A percentile compares a stretch with the other conserved stretches of the same genome.
Conservation (phyloP, 1,284 basidiomycete genomes). For the Ganoderma boninense region DNA sequence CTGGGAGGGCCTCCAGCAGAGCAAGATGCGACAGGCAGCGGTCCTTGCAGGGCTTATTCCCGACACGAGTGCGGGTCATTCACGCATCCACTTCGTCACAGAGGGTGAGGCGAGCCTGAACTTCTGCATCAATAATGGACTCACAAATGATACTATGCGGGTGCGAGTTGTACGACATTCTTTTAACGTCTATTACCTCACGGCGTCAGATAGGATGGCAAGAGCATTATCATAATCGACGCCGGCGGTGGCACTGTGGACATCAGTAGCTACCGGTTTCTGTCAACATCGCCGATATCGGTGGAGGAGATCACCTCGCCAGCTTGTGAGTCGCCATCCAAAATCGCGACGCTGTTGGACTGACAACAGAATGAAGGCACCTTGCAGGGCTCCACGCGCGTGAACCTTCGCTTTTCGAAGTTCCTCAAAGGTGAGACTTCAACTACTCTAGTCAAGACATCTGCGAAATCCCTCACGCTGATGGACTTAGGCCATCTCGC, state of each 20-base stretch:
- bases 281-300: conserved; percentile 27
- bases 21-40: conserved; percentile 49
- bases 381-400: conserved; percentile 37
- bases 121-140: conserved; percentile 50
- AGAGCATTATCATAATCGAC: conserved; percentile 63
- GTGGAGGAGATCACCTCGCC: conserved; percentile 51
- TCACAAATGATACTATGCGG: conserved; percentile 43
- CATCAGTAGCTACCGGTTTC: conserved; percentile 55
- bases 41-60: conserved; percentile 44
- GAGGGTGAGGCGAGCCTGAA: conserved; percentile 61
- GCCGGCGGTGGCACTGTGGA: conserved; percentile 67
- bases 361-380: conserved; percentile 28
- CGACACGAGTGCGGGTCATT: conserved; percentile 37
- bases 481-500: conserved; percentile 43
- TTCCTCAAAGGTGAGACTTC: conserved; percentile 40
- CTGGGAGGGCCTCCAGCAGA: conserved; percentile 53
- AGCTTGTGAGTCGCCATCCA: conserved; percentile 45
- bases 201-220: conserved; percentile 39
- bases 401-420: conserved; percentile 40
- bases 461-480: no score
- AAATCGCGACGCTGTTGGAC: neutral
- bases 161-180: conserved; percentile 31
- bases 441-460: neutral
- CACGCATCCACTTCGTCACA: conserved; percentile 53
- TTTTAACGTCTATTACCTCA: neutral